Conservation (phyloP, 2,329 filamentous ascomycete genomes). For the Fusarium sublunatum region DNA sequence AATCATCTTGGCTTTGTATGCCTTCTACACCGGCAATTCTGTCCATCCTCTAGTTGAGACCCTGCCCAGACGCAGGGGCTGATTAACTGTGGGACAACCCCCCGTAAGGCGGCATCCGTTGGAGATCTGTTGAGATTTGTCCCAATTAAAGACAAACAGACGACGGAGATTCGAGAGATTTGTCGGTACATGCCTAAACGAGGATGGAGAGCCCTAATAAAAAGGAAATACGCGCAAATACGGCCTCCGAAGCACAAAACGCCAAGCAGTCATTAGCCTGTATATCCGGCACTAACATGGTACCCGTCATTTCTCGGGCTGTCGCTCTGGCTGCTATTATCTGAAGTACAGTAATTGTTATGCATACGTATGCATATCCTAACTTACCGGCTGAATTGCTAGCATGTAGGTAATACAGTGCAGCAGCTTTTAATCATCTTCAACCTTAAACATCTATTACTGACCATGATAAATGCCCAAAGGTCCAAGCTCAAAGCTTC, state of each 20-base stretch:
- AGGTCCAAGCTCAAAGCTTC: constrained; percentile 1
- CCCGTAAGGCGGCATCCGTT: constrained; percentile 33
- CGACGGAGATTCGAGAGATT: constrained; percentile 4
- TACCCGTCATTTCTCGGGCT: constrained; percentile 22
- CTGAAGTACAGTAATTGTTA: too few relatives aligned
- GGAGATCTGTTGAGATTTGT: constrained; percentile 41
- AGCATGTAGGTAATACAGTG: background rate
- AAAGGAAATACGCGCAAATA: background rate
- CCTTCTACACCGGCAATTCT: background rate
- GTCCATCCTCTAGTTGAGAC: constrained; percentile 6
- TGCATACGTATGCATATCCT: background rate
- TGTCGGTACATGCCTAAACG: constrained; percentile 14
- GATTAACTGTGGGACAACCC: constrained; percentile 44
- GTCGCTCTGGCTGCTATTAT: constrained; percentile 4
- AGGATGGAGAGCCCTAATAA: constrained; percentile 20
- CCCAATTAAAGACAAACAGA: constrained; percentile 4
- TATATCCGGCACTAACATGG: constrained; percentile 25
- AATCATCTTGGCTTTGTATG: background rate
- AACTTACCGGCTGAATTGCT: background rate
- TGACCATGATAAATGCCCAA: background rate
- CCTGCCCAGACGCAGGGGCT: constrained; percentile 44
- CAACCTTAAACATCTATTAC: background rate
- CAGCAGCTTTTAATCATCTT: background rate
- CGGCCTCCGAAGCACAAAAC: constrained; percentile 20
- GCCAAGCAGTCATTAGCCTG: constrained; percentile 34